Percentiles rank a stretch among this genome's conserved stretches.
phyloP scores from a whole-genome alignment of 2,329 filamentous ascomycete species.

The Didymella lethalis region DNA sequence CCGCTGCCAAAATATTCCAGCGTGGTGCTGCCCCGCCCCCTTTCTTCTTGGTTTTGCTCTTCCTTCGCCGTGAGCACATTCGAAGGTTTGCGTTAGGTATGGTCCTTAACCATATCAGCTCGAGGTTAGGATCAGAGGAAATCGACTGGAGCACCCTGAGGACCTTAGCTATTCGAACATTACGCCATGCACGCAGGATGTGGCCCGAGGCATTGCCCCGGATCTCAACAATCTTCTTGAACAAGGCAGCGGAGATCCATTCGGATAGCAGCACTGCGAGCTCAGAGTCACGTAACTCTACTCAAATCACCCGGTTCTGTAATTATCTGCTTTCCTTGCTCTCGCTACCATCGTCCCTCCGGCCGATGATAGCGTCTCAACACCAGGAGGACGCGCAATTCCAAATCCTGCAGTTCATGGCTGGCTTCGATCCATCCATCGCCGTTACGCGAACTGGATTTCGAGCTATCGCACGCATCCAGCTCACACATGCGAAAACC shows the following conservation, averaged over 20 bases:
- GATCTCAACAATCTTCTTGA: slow-evolving; percentile 39
- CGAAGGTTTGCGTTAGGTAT: slow-evolving; percentile 30
- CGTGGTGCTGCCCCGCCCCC: slow-evolving; percentile 27
- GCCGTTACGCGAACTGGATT: slow-evolving; percentile 66
- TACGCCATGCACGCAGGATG: slow-evolving; percentile 42
- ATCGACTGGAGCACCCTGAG: slow-evolving; percentile 37
- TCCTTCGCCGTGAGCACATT: slow-evolving; percentile 42
- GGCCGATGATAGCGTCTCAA: slow-evolving; percentile 58
- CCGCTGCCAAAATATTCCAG: slow-evolving; percentile 32
- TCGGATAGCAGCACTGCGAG: not conserved
- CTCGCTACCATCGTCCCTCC: slow-evolving; percentile 56
- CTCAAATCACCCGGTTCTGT: slow-evolving; percentile 52
- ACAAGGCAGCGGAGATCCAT: slow-evolving; percentile 34
- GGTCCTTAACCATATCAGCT: slow-evolving; percentile 37
- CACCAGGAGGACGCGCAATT: slow-evolving; percentile 67
- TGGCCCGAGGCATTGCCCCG: slow-evolving; percentile 46
- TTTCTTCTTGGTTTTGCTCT: slow-evolving; percentile 44
- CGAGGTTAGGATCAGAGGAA: slow-evolving; percentile 23
- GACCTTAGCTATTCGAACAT: slow-evolving; percentile 35
- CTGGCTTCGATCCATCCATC: slow-evolving; percentile 61
- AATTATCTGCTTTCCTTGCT: slow-evolving; percentile 60
- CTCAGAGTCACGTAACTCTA: slow-evolving; percentile 6
- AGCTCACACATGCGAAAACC: slow-evolving; percentile 66
- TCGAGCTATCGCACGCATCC: slow-evolving; percentile 62
- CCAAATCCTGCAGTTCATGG: slow-evolving; percentile 65